phyloP scores from a whole-genome alignment of 2,329 filamentous ascomycete species.

The Trichoderma cornu-damae region DNA sequence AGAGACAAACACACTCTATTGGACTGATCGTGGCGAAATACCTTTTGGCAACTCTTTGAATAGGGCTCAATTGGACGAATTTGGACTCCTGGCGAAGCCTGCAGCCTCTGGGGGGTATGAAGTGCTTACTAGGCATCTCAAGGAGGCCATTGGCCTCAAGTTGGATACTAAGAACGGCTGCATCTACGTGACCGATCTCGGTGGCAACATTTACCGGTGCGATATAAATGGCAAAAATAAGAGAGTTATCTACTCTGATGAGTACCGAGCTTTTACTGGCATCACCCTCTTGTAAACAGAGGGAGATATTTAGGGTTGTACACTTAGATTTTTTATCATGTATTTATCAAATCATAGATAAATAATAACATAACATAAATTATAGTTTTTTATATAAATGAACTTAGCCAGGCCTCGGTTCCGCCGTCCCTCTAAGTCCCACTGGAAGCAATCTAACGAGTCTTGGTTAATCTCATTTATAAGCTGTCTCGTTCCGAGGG shows the following conservation, averaged over 20 bases:
- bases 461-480: too few relatives aligned
- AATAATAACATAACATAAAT: too few relatives aligned
- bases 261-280: not conserved
- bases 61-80: constrained; percentile 23
- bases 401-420: too few relatives aligned
- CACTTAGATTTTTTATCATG: too few relatives aligned
- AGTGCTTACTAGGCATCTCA: constrained; percentile 29
- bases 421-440: too few relatives aligned
- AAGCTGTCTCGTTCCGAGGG: not conserved
- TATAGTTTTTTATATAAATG: too few relatives aligned
- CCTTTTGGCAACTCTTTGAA: constrained; percentile 52
- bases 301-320: too few relatives aligned
- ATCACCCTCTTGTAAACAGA: constrained; percentile 7
- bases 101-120: constrained; percentile 26
- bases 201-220: constrained; percentile 36
- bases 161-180: constrained; percentile 34
- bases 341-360: too few relatives aligned
- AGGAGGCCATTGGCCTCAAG: constrained; percentile 45
- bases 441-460: too few relatives aligned
- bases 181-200: constrained; percentile 39
- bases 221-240: constrained; percentile 29
- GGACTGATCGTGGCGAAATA: constrained; percentile 57
- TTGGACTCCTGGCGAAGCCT: constrained; percentile 19
- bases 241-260: not conserved
- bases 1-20: constrained; percentile 44